Evolutionary conservation across 108 stramenopile genomes (phyloP).

Genomic region (Discostella pseudostelligera): DNA sequence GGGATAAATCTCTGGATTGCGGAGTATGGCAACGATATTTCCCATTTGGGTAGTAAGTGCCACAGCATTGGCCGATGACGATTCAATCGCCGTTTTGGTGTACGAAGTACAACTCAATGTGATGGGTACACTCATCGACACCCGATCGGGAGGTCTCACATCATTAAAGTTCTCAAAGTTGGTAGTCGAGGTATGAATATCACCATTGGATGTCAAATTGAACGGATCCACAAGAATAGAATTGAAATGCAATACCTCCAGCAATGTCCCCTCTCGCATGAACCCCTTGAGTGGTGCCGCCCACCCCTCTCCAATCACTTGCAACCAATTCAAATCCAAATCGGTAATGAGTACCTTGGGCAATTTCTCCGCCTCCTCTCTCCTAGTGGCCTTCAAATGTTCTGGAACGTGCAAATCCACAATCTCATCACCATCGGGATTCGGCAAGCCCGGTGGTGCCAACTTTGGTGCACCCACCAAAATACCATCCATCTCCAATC

Average conservation of each 20-base stretch:
- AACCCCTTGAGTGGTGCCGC: constrained; percentile 97
- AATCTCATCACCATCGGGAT: constrained; percentile 96
- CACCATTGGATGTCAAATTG: constrained; percentile 87
- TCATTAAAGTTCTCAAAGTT: constrained; percentile 79
- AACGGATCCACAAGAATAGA: constrained; percentile 94
- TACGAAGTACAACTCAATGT: constrained; percentile 87
- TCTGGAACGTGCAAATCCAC: constrained; percentile 89
- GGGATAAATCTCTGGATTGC: constrained; percentile 92
- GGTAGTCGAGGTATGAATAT: constrained; percentile 71
- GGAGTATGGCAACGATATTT: constrained; percentile 87
- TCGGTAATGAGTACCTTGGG: constrained; percentile 96
- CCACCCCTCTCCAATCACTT: constrained; percentile 98
- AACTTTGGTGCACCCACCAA: constrained; percentile 92
- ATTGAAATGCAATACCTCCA: constrained; percentile 97
- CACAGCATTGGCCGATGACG: constrained; percentile 67
- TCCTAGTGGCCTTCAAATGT: constrained; percentile 48
- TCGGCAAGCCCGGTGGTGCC: constrained; percentile 86
- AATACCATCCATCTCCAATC: constrained; percentile 89
- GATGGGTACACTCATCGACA: constrained; percentile 94
- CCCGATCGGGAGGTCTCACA: constrained; percentile 73
- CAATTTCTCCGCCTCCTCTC: constrained; percentile 79
- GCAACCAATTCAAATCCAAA: constrained; percentile 97
- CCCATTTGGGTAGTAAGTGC: constrained; percentile 96
- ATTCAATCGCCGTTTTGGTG: constrained; percentile 88
- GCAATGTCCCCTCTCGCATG: constrained; percentile 96